A percentile compares a stretch with the other conserved stretches of the same genome.
phyloP scores from a whole-genome alignment of 2,329 filamentous ascomycete genomes.

The Botrytis elliptica region DNA sequence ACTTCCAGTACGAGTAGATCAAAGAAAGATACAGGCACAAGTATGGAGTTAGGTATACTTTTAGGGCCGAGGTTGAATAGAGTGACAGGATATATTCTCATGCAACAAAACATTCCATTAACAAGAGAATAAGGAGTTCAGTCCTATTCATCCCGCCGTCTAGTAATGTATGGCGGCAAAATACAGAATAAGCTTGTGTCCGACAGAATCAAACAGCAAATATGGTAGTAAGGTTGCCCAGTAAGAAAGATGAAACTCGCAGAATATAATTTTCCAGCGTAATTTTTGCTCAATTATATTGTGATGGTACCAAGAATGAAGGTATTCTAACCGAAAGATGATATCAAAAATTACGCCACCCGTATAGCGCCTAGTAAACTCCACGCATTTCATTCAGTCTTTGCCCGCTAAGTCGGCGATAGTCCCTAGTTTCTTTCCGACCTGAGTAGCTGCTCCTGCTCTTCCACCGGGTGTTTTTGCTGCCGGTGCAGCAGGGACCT shows the following conservation, averaged over 20 bases:
- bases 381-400: constrained; percentile 7
- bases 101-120: neutral
- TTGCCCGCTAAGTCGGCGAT: constrained; percentile 34
- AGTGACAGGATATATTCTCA: neutral
- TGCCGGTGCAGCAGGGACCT: constrained; percentile 28
- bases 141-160: neutral
- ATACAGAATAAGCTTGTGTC: neutral
- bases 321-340: neutral
- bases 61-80: neutral
- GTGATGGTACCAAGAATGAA: neutral
- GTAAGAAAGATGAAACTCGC: neutral
- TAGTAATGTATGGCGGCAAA: neutral
- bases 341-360: neutral
- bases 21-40: neutral
- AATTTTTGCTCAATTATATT: neutral
- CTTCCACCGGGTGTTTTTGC: constrained; percentile 29
- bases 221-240: neutral
- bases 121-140: neutral
- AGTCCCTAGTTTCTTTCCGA: constrained; percentile 40
- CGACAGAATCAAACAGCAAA: neutral
- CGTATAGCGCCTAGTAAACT: constrained; percentile 1
- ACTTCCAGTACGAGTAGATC: neutral
- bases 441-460: constrained; percentile 33
- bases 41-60: neutral
- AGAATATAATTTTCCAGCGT: neutral